Base-by-base conservation (phyloP, 768 basidiomycete species). In the Suillus fuscotomentosus region DNA sequence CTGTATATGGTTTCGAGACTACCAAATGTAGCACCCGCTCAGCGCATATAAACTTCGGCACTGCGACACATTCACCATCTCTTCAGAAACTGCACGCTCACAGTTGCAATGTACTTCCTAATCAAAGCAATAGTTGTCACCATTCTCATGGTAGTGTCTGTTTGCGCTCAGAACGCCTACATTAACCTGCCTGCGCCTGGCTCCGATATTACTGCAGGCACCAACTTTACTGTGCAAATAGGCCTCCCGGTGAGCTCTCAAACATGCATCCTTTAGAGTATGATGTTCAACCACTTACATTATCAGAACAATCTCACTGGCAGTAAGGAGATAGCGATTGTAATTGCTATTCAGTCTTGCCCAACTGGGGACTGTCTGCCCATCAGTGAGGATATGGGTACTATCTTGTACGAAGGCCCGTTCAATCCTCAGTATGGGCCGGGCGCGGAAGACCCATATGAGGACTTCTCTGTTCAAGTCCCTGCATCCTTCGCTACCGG, bases 391-490 rank as follows among this genome's bases (percentile, higher is more conserved):
- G 69, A 70, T 3, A 60, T 82, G 54, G 81, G 82, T 17, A 70
- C 67, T 2, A 71, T 83, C 14, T 73, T 83, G 38, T 82, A 80
- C 67, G 75, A 75, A 51, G 83, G 82, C 22, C 69, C 69, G 17
- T 83, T 74, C 67, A 71, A 76, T 36, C 81, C 82, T 0, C 67
- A 77, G 63, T 67, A 72, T n/a, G 48, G 70, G 14, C 57, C 59
- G 14, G 71, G 65, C 11, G 69, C 70, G 1, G 47, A 22, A 48
- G 76, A 75, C 62, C 77, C 78, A 24, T 74, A 79, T 69, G 75
- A 83, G 65, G 79, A 79, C 62, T 81, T 80, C 66, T 75, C 78
- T 39, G 71, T 82, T 20, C 68, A 65, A n/a, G 70, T 82, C 27
- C 81, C 82, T 3, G 24, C 70, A 9, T 56, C 27, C 1, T 61